Percentiles rank a stretch among this genome's conserved stretches.
Conservation (phyloP, 2,329 filamentous ascomycete species). For the Bertia moriformis region DNA sequence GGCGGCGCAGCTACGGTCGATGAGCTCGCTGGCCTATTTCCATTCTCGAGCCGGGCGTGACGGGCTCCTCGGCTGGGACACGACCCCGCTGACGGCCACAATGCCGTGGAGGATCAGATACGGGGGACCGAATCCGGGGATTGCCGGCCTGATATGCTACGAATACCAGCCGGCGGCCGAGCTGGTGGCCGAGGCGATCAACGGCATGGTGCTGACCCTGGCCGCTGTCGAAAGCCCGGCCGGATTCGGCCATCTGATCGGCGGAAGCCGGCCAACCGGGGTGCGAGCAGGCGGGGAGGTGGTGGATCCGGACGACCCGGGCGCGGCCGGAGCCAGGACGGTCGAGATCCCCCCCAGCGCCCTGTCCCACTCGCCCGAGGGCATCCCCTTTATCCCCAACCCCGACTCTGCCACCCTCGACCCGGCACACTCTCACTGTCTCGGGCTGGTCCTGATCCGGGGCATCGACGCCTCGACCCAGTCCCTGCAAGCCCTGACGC, state of each 20-base stretch:
- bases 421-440: slow-evolving; percentile 38
- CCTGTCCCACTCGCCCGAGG: slow-evolving; percentile 27
- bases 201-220: slow-evolving; percentile 56
- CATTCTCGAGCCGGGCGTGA: slow-evolving; percentile 26
- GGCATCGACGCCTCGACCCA: slow-evolving; percentile 43
- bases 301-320: slow-evolving; percentile 3
- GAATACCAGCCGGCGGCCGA: slow-evolving; percentile 45
- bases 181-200: slow-evolving; percentile 48
- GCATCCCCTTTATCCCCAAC: slow-evolving; percentile 48
- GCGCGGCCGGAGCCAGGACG: slow-evolving; percentile 3
- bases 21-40: slow-evolving; percentile 73
- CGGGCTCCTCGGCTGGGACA: slow-evolving; percentile 27
- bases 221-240: slow-evolving; percentile 19
- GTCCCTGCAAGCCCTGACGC: slow-evolving; percentile 51
- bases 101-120: slow-evolving; percentile 52
- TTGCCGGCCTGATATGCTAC: slow-evolving; percentile 55
- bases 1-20: slow-evolving; percentile 50
- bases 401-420: slow-evolving; percentile 37
- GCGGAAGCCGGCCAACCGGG: slow-evolving; percentile 8
- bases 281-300: slow-evolving; percentile 2
- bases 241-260: slow-evolving; percentile 3
- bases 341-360: slow-evolving; percentile 10
- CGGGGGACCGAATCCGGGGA: slow-evolving; percentile 27
- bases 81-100: slow-evolving; percentile 36
- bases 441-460: slow-evolving; percentile 57